These are phyloP conservation scores for Luffa acutangula DNA, from an alignment of 306 rosid genomes.

Conservation along the genomic window DNA sequence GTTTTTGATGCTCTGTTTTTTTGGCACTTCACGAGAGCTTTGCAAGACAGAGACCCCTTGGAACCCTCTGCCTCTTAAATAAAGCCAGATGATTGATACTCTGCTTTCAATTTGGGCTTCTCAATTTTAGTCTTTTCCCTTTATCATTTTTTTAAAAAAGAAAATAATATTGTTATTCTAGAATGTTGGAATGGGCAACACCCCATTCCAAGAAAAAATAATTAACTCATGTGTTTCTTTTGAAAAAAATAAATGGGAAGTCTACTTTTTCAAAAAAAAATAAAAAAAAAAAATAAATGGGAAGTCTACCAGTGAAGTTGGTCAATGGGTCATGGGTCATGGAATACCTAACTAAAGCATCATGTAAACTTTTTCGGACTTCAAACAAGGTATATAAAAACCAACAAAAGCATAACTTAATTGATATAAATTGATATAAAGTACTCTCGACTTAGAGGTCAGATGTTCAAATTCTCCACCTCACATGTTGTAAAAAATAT, in stretches of 20 bases:
- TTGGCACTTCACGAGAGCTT: not conserved
- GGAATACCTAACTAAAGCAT: not conserved
- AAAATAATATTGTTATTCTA: not conserved
- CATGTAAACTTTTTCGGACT: too few species aligned
- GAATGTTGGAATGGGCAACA: not conserved
- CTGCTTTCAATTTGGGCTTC: not conserved
- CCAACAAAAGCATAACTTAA: too few species aligned
- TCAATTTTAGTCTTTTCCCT: not conserved
- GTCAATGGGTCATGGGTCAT: not conserved
- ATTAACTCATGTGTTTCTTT: not conserved
- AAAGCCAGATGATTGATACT: not conserved
- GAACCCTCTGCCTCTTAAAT: not conserved
- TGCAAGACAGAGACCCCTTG: not conserved
- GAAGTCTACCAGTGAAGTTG: not conserved
- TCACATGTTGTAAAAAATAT: too few species aligned
- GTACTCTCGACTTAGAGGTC: too few species aligned
- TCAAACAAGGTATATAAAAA: too few species aligned
- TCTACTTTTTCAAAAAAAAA: too few species aligned
- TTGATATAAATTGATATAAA: too few species aligned
- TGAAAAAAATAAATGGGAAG: not conserved
- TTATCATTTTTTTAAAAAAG: not conserved
- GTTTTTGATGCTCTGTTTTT: not conserved
- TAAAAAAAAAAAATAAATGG: not conserved
- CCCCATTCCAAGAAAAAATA: not conserved
- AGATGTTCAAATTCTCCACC: too few species aligned